Base-by-base conservation (phyloP, 2,329 filamentous ascomycete genomes). In the Botrytis byssoidea region DNA sequence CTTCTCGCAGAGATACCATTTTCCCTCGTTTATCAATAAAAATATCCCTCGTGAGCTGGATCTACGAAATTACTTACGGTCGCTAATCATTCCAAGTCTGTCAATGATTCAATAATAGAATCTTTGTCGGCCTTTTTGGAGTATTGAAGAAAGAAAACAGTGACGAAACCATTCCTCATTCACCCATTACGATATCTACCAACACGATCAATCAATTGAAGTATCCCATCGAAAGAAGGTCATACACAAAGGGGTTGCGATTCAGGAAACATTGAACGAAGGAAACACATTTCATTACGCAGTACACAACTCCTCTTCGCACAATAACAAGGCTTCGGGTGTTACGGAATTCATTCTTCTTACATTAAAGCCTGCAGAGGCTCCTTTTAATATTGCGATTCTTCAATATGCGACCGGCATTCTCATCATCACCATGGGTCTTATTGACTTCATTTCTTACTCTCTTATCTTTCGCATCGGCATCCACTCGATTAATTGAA, bases 401-500 rank as follows among this genome's bases (percentile, higher is more conserved):
- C n/a, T 42, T 63, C 65, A 77, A 72, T 71, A 81, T 81, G 79
- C 76, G 76, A 70, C 75, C 74, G 69, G 78, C 79, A 71, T 72
- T 77, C 74, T 74, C 77, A 73, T 68, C 78, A 20, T 78, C 79
- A 29, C 78, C 79, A 44, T 75, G 79, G 63, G 76, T 80, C 74
- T 72, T 76, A n/a, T 59, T 79, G 67, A 76, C 77, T 46, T 74
- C 80, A 35, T 68, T 81, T 67, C 74, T 79, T 65, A 79, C 79
- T 42, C 72, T 81, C 37, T 71, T 79, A 32, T 78, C 79, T 18
- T 71, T 73, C 70, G 74, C 73, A 35, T 77, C 77, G n/a, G 79
- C 79, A 69, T n/a, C 37, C 59, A 67, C 77, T 51, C 76, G 74
- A 74, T 78, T 81, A 70, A 81, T 98, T 79, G 86, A 91, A 79